Base-by-base conservation (phyloP, 805 yeast genomes). In the Yamadazyma ubonensis region DNA sequence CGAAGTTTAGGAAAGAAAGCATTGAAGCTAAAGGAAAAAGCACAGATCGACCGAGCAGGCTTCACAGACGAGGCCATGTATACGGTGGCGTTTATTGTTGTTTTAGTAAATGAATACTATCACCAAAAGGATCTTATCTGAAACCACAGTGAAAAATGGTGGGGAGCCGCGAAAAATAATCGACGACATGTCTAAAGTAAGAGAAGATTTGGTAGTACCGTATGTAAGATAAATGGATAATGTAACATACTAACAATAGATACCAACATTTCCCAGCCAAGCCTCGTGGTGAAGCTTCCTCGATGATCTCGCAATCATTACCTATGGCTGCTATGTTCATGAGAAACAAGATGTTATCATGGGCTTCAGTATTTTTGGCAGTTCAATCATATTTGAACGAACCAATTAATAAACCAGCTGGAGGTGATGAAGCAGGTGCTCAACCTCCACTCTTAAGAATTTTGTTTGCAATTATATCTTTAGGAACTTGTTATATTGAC, bases 251-350 rank as follows among this genome's bases (percentile, higher is more conserved):
- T 50, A 47, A 44, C 48, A 15, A n/a, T 15, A 65, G 70, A n/a
- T 75, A 75, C 62, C 54, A 54, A 39, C 81, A 76, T 51, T 54
- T 56, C n/a, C 71, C 76, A 36, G 73, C 77, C 27, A 72, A 71
- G 47, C 64, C 72, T 18, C 63, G 75, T 21, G 50, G 65, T n/a
- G 72, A 71, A 44, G 65, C 73, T 6, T 55, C 73, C 1, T 29
- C 48, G 25, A 65, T 75, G 58, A 63, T 76, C 33, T 59, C 76
- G 29, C 84, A 75, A 57, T 67, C 81, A 12, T 72, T 79, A 63
- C 84, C 85, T 22, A 76, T 79, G 81, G 81, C 81, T 3, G 84
- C 84, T 33, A 77, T 79, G 79, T 79, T 79, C 59, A 68, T 79
- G 75, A 74, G 71, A 51, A 76, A 76, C 56, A 78, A 74, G 53